Percentiles rank a stretch among this genome's conserved stretches.
Conservation (phyloP, 352 stramenopile genomes). For the Phytopythium chamaehyphon region DNA sequence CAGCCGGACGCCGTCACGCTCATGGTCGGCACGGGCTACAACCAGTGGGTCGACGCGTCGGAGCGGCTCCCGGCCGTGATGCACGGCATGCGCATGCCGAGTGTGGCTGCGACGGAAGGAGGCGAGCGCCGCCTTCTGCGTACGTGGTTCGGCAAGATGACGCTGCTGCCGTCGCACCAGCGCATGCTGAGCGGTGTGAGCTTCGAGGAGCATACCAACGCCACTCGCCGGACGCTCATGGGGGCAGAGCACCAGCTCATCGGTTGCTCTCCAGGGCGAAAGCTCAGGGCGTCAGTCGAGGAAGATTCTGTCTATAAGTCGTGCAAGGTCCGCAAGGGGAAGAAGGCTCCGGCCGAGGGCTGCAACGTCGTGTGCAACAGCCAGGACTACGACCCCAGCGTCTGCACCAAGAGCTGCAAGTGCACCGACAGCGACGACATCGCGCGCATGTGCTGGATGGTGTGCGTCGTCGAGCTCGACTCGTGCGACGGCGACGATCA, state of each 20-base stretch:
- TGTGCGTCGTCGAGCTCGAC: slow-evolving; percentile 45
- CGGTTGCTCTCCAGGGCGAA: slow-evolving; percentile 33
- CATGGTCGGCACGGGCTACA: slow-evolving; percentile 59
- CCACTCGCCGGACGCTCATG: slow-evolving; percentile 16
- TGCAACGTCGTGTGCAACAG: slow-evolving; percentile 41
- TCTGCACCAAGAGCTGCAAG: slow-evolving; percentile 18
- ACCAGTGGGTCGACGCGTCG: slow-evolving; percentile 43
- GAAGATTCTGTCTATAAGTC: slow-evolving; percentile 22
- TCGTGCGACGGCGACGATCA: slow-evolving; percentile 11
- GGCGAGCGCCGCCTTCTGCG: slow-evolving; percentile 30
- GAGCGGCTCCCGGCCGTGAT: slow-evolving; percentile 44
- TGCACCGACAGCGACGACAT: slow-evolving; percentile 12
- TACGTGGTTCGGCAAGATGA: slow-evolving; percentile 65
- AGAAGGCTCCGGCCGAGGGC: slow-evolving; percentile 16
- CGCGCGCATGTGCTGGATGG: slow-evolving; percentile 35
- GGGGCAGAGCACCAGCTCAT: slow-evolving; percentile 23
- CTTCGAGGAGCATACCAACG: slow-evolving; percentile 32
- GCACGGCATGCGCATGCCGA: slow-evolving; percentile 57
- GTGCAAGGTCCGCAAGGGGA: slow-evolving; percentile 26
- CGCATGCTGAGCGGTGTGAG: slow-evolving; percentile 40
- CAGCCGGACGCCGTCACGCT: slow-evolving; percentile 37
- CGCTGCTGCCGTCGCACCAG: slow-evolving; percentile 46
- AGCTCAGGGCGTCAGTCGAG: slow-evolving; percentile 28
- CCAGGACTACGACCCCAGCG: slow-evolving; percentile 20
- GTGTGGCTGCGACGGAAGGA: slow-evolving; percentile 16